phyloP scores from a whole-genome alignment of 164 flowering plant genomes.

The Hamamelis virginiana region DNA sequence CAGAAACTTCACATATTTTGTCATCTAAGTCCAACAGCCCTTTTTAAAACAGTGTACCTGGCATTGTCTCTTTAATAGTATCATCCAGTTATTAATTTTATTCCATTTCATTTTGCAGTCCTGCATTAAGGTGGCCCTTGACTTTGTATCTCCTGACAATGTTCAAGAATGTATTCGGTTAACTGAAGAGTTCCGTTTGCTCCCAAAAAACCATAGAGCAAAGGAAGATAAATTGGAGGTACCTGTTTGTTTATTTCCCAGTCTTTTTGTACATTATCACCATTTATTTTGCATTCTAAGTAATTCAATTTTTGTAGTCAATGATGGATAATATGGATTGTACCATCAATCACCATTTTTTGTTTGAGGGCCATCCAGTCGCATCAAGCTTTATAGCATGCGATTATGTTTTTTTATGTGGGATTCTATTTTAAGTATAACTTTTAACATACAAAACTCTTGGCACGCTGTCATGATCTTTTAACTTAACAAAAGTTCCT shows the following conservation, averaged over 20 bases:
- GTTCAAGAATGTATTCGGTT: constrained; percentile 43
- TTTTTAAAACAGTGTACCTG: too few relatives aligned
- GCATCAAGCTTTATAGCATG: too few relatives aligned
- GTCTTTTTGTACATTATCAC: neutral
- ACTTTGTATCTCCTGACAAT: constrained; percentile 55
- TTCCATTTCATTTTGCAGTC: constrained; percentile 24
- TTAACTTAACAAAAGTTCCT: neutral
- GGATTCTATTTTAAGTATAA: neutral
- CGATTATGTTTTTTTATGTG: neutral
- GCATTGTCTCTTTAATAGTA: constrained; percentile 3
- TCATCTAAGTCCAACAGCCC: too few relatives aligned
- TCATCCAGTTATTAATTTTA: neutral
- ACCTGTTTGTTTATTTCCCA: neutral
- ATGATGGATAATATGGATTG: neutral
- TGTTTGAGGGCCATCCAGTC: too few relatives aligned
- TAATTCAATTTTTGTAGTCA: neutral
- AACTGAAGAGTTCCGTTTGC: constrained; percentile 46
- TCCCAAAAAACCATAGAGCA: constrained; percentile 46
- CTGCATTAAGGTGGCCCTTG: constrained; percentile 53
- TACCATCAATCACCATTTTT: too few relatives aligned
- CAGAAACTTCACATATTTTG: too few relatives aligned
- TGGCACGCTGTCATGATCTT: neutral
- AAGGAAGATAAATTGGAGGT: constrained; percentile 58
- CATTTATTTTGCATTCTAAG: neutral
- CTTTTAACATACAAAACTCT: neutral